Evolutionary conservation across 768 basidiomycete species (phyloP).

Genomic region (Tulasnella calospora): DNA sequence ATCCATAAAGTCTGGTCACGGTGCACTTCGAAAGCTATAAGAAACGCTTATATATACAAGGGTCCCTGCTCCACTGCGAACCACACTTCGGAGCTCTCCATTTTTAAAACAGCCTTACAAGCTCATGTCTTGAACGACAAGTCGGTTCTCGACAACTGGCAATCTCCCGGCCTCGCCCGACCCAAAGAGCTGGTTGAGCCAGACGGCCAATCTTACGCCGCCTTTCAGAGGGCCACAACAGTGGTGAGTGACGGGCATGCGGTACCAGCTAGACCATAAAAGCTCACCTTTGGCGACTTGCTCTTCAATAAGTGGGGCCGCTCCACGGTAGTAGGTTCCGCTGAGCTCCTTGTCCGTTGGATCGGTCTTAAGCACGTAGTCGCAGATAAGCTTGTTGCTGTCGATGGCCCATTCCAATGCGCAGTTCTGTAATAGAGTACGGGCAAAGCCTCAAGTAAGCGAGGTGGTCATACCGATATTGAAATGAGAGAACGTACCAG

Average conservation of each 20-base stretch:
- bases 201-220: constrained; percentile 22
- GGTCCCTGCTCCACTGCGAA: background rate
- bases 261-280: no score
- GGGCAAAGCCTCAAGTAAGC: background rate
- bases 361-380: no score
- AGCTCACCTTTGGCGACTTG: constrained; percentile 25
- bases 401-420: constrained; percentile 22
- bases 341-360: no score
- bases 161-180: background rate
- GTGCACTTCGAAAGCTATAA: no score
- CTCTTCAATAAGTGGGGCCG: constrained; percentile 25
- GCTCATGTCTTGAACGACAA: background rate
- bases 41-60: no score
- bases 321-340: background rate
- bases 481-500: background rate
- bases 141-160: background rate
- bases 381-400: background rate
- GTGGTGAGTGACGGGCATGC: background rate
- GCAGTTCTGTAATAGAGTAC: constrained; percentile 8
- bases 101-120: no score
- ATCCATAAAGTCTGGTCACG: no score
- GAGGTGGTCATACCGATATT: no score
- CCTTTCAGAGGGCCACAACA: background rate
- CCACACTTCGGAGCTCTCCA: background rate
- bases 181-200: constrained; percentile 24